These are phyloP conservation scores for Dovyalis caffra DNA, from an alignment of 345 rosid species.

Conservation along the genomic window DNA sequence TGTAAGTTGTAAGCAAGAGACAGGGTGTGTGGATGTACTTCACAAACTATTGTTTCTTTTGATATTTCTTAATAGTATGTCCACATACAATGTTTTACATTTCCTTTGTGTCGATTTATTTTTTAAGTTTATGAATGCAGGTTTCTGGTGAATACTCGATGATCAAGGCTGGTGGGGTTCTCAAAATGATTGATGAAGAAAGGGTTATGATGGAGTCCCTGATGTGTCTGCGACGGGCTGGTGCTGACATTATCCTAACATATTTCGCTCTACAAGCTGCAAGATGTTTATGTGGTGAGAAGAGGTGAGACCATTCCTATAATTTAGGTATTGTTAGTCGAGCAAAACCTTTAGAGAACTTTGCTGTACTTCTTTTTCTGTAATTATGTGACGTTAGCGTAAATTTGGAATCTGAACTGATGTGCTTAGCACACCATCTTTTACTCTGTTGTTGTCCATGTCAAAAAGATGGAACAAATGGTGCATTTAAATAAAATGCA, in stretches of 20 bases:
- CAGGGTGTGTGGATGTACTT: too few species aligned
- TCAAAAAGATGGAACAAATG: background rate
- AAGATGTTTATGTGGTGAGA: constrained; percentile 55
- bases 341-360: background rate
- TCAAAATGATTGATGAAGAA: constrained; percentile 90
- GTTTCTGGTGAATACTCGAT: constrained; percentile 93
- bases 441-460: background rate
- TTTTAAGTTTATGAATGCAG: constrained; percentile 24
- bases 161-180: constrained; percentile 87
- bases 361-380: background rate
- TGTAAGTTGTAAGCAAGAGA: background rate
- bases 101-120: background rate
- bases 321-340: background rate
- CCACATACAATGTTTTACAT: background rate
- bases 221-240: constrained; percentile 81
- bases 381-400: background rate
- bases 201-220: constrained; percentile 93
- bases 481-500: background rate
- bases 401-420: background rate
- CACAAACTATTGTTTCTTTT: background rate
- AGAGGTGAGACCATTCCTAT: constrained; percentile 20
- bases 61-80: background rate
- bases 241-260: constrained; percentile 78
- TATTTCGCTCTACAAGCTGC: constrained; percentile 95
- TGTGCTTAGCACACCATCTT: background rate